These are phyloP conservation scores for Globisporangium cystogenes DNA, from an alignment of 352 stramenopile species.

Conservation along the genomic window DNA sequence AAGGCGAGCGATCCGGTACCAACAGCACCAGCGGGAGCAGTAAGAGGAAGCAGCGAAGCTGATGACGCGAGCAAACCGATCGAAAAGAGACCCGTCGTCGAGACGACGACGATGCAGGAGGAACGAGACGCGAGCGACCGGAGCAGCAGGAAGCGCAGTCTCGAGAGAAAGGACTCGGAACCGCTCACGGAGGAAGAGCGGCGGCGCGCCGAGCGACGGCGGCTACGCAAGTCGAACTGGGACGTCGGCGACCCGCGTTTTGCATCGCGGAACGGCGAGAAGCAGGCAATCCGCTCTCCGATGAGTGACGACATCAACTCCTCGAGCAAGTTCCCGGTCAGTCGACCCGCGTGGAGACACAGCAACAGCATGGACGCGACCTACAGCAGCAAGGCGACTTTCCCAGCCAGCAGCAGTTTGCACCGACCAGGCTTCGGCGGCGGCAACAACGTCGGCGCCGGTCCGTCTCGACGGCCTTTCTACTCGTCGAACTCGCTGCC, in stretches of 20 bases:
- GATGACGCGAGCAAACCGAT: background rate
- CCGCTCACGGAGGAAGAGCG: slow-evolving; percentile 49
- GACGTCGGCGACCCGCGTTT: slow-evolving; percentile 72
- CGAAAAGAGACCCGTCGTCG: background rate
- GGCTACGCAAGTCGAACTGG: slow-evolving; percentile 76
- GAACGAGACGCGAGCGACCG: slow-evolving; percentile 7
- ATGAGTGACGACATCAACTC: slow-evolving; percentile 19
- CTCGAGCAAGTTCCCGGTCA: slow-evolving; percentile 42
- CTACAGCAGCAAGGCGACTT: slow-evolving; percentile 26
- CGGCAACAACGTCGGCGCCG: background rate
- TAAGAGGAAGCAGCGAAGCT: too few relatives aligned
- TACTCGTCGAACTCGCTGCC: slow-evolving; percentile 46
- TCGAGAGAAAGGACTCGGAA: slow-evolving; percentile 23
- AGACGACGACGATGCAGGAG: background rate
- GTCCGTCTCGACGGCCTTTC: slow-evolving; percentile 27
- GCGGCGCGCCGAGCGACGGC: slow-evolving; percentile 55
- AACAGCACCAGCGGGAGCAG: too few relatives aligned
- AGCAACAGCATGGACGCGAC: slow-evolving; percentile 65
- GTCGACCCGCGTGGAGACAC: slow-evolving; percentile 50
- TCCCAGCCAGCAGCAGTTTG: slow-evolving; percentile 20
- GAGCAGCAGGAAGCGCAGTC: slow-evolving; percentile 34
- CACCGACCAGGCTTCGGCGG: slow-evolving; percentile 11
- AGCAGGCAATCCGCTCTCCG: slow-evolving; percentile 4
- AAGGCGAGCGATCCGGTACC: too few relatives aligned
- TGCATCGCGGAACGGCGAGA: slow-evolving; percentile 22